phyloP scores from a whole-genome alignment of 352 stramenopile genomes.

The Pythium brassicae region DNA sequence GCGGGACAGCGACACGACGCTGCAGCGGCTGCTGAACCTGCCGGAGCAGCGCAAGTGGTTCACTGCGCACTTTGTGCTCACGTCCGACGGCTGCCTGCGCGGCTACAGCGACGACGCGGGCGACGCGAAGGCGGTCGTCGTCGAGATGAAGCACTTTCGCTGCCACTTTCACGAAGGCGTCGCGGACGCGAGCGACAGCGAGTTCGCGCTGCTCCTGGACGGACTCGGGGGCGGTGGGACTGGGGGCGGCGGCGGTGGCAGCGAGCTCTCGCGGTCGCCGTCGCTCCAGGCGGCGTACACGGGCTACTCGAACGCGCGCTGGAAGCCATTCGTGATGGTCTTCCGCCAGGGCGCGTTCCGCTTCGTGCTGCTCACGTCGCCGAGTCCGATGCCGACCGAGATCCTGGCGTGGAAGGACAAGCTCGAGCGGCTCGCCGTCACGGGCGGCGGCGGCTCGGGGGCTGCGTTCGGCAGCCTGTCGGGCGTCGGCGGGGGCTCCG shows the following conservation, averaged over 20 bases:
- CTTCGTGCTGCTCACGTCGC: conserved; percentile 49
- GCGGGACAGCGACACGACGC: conserved; percentile 11
- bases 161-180: conserved; percentile 41
- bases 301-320: conserved; percentile 24
- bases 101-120: conserved; percentile 14
- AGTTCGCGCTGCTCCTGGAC: too few relatives aligned
- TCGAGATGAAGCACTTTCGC: conserved; percentile 47
- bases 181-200: conserved; percentile 5
- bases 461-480: too few relatives aligned
- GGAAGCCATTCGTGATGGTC: conserved; percentile 52
- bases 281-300: conserved; percentile 11
- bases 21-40: conserved; percentile 52
- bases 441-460: background rate
- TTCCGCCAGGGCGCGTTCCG: conserved; percentile 43
- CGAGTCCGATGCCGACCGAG: conserved; percentile 31
- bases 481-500: background rate
- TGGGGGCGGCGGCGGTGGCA: too few relatives aligned
- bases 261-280: conserved; percentile 1
- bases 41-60: conserved; percentile 52
- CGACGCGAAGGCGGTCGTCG: conserved; percentile 25
- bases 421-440: conserved; percentile 29
- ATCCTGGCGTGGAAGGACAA: conserved; percentile 58
- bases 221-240: too few relatives aligned
- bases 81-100: conserved; percentile 39
- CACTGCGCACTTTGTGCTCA: conserved; percentile 38